These are phyloP conservation scores for Rubia tinctorum DNA, from an alignment of 305 asterid genomes.

Conservation along the genomic window DNA sequence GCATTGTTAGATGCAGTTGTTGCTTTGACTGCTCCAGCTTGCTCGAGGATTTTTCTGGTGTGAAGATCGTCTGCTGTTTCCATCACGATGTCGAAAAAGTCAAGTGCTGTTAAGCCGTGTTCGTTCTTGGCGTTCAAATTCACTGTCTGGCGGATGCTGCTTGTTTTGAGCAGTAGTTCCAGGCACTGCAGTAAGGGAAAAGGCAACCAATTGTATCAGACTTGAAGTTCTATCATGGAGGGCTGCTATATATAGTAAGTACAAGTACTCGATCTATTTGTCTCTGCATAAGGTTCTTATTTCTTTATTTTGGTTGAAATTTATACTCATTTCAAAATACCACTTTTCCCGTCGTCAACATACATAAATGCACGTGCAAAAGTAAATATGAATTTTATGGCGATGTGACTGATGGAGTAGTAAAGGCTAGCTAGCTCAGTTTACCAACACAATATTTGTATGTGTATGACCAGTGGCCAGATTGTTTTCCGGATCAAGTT, in stretches of 20 bases:
- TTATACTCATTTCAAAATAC: no score
- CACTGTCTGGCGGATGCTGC: background rate
- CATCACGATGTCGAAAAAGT: conserved; percentile 9
- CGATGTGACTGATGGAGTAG: no score
- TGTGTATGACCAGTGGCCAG: no score
- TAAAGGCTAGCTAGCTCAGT: no score
- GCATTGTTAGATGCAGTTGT: background rate
- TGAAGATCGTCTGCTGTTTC: conserved; percentile 8
- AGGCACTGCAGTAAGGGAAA: conserved; percentile 1
- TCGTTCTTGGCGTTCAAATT: conserved; percentile 1
- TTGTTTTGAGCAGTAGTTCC: background rate
- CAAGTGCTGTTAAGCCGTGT: conserved; percentile 8
- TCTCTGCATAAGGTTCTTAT: no score
- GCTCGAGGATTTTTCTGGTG: background rate
- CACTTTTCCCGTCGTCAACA: no score
- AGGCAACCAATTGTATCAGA: background rate
- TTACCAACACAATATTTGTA: no score
- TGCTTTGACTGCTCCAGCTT: conserved; percentile 4
- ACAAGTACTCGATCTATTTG: no score
- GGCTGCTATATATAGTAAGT: background rate
- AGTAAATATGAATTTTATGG: no score
- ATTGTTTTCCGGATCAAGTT: no score
- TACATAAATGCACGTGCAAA: no score
- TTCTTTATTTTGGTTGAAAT: no score
- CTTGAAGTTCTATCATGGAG: background rate